These are phyloP conservation scores for Cercospora sp. DNA, from an alignment of 2,329 filamentous ascomycete species.

Conservation along the genomic window DNA sequence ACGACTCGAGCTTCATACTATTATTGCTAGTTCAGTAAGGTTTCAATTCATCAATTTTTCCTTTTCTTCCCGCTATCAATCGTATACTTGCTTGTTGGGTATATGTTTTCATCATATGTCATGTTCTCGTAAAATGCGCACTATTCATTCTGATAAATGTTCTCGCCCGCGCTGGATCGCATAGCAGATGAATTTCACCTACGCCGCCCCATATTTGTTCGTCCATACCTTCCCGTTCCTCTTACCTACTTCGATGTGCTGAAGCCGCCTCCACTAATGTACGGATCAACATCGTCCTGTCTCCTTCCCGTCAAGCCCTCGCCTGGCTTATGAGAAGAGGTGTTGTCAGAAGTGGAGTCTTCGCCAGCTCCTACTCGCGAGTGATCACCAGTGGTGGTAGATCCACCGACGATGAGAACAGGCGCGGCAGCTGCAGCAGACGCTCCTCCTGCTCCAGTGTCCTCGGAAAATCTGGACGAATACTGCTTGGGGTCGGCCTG, in stretches of 20 bases:
- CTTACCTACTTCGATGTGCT: neutral
- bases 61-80: too few species aligned
- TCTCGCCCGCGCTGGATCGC: too few species aligned
- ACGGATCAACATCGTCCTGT: slow-evolving; percentile 12
- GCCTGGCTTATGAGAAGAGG: neutral
- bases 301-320: slow-evolving; percentile 5
- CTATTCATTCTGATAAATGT: neutral
- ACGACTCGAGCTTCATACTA: too few species aligned
- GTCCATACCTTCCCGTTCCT: neutral
- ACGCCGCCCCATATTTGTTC: too few species aligned
- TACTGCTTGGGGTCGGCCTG: neutral
- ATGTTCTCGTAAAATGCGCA: neutral
- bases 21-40: too few species aligned
- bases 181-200: too few species aligned
- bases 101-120: too few species aligned
- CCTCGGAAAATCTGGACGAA: neutral
- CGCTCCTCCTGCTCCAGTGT: slow-evolving; percentile 35
- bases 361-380: neutral
- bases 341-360: neutral
- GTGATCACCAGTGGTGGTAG: neutral
- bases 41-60: too few species aligned
- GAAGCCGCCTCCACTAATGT: neutral
- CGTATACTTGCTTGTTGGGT: too few species aligned
- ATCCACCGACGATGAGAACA: neutral
- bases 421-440: slow-evolving; percentile 36